phyloP scores from a whole-genome alignment of 2,329 filamentous ascomycete genomes.

The Microcyclospora tardicrescens region DNA sequence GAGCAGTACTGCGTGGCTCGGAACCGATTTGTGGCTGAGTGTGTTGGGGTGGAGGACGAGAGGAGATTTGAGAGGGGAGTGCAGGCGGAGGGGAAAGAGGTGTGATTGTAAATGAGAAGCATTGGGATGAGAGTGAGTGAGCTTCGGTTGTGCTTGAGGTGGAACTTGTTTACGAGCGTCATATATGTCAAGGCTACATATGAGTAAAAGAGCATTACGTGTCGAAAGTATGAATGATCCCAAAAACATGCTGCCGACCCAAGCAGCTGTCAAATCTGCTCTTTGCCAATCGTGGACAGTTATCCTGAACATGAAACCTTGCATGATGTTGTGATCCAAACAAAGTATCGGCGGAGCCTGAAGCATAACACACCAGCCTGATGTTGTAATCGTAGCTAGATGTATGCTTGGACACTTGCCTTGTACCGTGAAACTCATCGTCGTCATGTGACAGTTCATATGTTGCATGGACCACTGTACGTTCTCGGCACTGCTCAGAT shows the following conservation, averaged over 20 bases:
- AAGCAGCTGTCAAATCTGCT: too few species aligned
- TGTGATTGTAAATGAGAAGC: too few species aligned
- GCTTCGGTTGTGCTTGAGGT: too few species aligned
- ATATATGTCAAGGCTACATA: too few species aligned
- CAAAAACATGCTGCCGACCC: too few species aligned
- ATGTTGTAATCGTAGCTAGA: conserved; percentile 15
- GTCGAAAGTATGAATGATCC: too few species aligned
- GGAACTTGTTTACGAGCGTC: too few species aligned
- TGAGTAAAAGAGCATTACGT: too few species aligned
- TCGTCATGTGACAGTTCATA: too few species aligned
- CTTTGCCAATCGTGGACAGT: too few species aligned
- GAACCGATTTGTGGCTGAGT: conserved; percentile 7
- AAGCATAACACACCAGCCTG: conserved; percentile 4
- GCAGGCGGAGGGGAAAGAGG: neutral
- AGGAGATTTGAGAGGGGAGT: neutral
- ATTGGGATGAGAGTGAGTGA: too few species aligned
- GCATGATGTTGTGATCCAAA: conserved; percentile 10
- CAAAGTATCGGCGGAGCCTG: neutral
- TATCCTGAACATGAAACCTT: neutral
- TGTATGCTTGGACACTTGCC: conserved; percentile 10
- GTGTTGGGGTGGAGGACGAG: conserved; percentile 4
- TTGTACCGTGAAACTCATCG: neutral
- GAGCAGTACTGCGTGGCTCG: conserved; percentile 15
- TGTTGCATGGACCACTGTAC: too few species aligned
- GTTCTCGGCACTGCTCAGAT: conserved; percentile 42